Conservation (phyloP, 2,329 filamentous ascomycete species). For the Pyrenochaeta sp. region DNA sequence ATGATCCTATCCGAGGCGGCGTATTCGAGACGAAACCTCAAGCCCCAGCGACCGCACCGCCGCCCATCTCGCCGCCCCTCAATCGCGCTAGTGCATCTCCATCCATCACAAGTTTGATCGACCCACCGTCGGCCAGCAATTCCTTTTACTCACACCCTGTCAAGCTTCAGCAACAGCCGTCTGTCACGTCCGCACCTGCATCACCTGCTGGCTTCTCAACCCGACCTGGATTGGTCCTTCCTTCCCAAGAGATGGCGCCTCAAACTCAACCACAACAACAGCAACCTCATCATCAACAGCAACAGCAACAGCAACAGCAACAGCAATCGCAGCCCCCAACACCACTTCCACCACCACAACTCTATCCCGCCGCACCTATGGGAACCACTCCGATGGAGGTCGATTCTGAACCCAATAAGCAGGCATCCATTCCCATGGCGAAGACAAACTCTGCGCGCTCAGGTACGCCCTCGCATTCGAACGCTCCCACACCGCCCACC, state of each 20-base stretch:
- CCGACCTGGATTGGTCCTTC: slow-evolving; percentile 38
- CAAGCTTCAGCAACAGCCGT: slow-evolving; percentile 46
- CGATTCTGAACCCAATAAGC: slow-evolving; percentile 42
- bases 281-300: slow-evolving; percentile 16
- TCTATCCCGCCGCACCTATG: slow-evolving; percentile 24
- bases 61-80: slow-evolving; percentile 59
- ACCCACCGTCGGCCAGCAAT: slow-evolving; percentile 64
- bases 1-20: slow-evolving; percentile 84
- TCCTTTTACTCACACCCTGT: slow-evolving; percentile 44
- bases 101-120: slow-evolving; percentile 89
- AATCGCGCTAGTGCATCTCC: slow-evolving; percentile 88
- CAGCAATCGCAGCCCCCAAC: slow-evolving; percentile 25
- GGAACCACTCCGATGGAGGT: slow-evolving; percentile 48
- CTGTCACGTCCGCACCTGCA: slow-evolving; percentile 51
- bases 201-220: slow-evolving; percentile 47
- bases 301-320: slow-evolving; percentile 14
- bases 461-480: slow-evolving; percentile 55
- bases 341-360: slow-evolving; percentile 14
- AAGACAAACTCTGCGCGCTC: slow-evolving; percentile 44
- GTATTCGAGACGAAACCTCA: slow-evolving; percentile 52
- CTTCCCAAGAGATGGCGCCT: slow-evolving; percentile 35
- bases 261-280: slow-evolving; percentile 20
- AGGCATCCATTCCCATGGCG: slow-evolving; percentile 41
- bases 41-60: slow-evolving; percentile 54
- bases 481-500: slow-evolving; percentile 62